A percentile compares a stretch with the other conserved stretches of the same genome.
Evolutionary conservation across 2,329 filamentous ascomycete genomes (phyloP).

Genomic region (Ascochyta pisi): DNA sequence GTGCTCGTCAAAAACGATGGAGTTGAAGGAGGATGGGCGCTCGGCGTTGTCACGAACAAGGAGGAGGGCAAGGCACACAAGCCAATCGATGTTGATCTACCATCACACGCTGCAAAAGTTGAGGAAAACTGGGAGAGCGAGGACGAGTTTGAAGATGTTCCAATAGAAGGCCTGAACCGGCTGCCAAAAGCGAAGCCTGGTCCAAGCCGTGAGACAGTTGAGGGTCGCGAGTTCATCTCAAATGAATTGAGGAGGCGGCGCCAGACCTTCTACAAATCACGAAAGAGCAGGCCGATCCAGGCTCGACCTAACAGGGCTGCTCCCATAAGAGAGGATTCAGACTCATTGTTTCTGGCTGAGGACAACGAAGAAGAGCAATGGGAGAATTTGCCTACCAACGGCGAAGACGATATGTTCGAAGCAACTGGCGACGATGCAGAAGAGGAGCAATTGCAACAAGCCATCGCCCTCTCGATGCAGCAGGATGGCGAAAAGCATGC

Average conservation of each 20-base stretch:
- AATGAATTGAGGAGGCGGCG: constrained; percentile 53
- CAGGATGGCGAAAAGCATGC: constrained; percentile 64
- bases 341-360: constrained; percentile 64
- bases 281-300: constrained; percentile 33
- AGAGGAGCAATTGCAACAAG: constrained; percentile 78
- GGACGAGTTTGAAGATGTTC: constrained; percentile 89
- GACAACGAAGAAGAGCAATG: constrained; percentile 51
- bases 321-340: constrained; percentile 50
- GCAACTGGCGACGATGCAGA: constrained; percentile 58
- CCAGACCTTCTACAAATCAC: constrained; percentile 56
- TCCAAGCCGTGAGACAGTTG: constrained; percentile 30
- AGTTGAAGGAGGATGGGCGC: constrained; percentile 92
- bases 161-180: constrained; percentile 86
- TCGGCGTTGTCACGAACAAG: constrained; percentile 89
- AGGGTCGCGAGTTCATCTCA: constrained; percentile 47
- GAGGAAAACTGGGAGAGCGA: constrained; percentile 73
- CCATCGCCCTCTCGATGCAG: constrained; percentile 83
- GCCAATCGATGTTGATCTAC: constrained; percentile 88
- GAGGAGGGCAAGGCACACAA: constrained; percentile 82
- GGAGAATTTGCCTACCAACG: constrained; percentile 51
- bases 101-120: constrained; percentile 52
- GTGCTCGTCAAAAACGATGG: constrained; percentile 95
- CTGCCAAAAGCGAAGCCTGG: constrained; percentile 67
- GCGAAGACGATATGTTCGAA: constrained; percentile 66
- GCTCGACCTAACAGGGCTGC: constrained; percentile 25